Percentiles rank a stretch among this genome's conserved stretches.
Evolutionary conservation across 805 yeast species (phyloP).

Genomic region (Pichia cabralensis): DNA sequence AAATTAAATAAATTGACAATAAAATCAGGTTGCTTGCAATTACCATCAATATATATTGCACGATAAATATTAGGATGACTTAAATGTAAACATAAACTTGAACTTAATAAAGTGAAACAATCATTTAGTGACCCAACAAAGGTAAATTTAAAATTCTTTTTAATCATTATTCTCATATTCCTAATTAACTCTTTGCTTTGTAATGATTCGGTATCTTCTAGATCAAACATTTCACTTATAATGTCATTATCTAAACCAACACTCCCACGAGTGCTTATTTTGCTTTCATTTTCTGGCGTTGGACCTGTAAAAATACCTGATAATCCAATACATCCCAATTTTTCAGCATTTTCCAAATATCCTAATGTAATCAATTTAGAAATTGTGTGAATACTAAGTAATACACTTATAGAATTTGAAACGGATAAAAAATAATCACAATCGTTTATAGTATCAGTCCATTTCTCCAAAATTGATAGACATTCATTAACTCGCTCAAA

Average conservation of each 20-base stretch:
- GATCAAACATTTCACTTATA: constrained; percentile 75
- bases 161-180: constrained; percentile 55
- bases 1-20: constrained; percentile 26
- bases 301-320: constrained; percentile 93
- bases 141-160: constrained; percentile 64
- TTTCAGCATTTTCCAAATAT: constrained; percentile 42
- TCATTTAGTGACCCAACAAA: constrained; percentile 84
- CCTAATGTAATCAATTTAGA: constrained; percentile 34
- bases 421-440: constrained; percentile 82
- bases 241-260: constrained; percentile 82
- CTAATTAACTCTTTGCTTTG: constrained; percentile 65
- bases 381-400: constrained; percentile 71
- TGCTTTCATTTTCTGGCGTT: constrained; percentile 76
- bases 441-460: constrained; percentile 42
- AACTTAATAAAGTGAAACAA: constrained; percentile 86
- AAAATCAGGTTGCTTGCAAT: constrained; percentile 29
- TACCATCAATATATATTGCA: constrained; percentile 64
- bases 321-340: constrained; percentile 77
- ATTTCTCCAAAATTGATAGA: constrained; percentile 55
- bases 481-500: constrained; percentile 72
- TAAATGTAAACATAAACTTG: constrained; percentile 68
- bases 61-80: constrained; percentile 83
- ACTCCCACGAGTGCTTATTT: constrained; percentile 54
- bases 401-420: constrained; percentile 89
- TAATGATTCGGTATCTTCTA: constrained; percentile 62